Conservation (phyloP, 345 rosid genomes). For the Aethionema arabicum region DNA sequence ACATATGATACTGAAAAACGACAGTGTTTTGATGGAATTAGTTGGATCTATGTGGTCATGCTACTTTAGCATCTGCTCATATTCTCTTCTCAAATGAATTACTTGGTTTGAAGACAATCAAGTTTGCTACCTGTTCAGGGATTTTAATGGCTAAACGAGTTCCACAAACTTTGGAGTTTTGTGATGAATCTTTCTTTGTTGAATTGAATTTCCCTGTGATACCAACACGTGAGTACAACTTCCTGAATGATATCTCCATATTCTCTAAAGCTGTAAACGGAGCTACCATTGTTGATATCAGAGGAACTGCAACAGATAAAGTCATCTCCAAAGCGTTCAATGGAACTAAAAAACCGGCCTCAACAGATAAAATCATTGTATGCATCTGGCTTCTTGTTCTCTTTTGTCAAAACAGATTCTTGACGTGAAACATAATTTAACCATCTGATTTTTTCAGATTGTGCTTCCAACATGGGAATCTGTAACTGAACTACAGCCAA, state of each 20-base stretch:
- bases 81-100: constrained; percentile 50
- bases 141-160: constrained; percentile 58
- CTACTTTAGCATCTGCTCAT: constrained; percentile 74
- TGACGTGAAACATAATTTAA: too few species aligned
- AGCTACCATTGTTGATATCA: constrained; percentile 51
- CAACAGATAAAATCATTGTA: constrained; percentile 48
- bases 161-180: neutral
- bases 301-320: constrained; percentile 34
- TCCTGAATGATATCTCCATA: constrained; percentile 33
- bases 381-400: neutral
- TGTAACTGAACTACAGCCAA: constrained; percentile 51
- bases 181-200: constrained; percentile 32
- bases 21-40: constrained; percentile 13
- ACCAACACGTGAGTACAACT: constrained; percentile 38
- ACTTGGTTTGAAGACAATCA: constrained; percentile 41
- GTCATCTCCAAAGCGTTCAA: constrained; percentile 38
- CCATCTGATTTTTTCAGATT: constrained; percentile 4
- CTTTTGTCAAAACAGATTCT: too few species aligned
- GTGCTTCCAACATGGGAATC: constrained; percentile 59
- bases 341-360: constrained; percentile 42
- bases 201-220: constrained; percentile 56
- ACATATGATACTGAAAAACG: neutral
- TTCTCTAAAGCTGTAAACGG: constrained; percentile 33
- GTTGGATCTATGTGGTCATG: constrained; percentile 71
- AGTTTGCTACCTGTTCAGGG: constrained; percentile 61